These are phyloP conservation scores for Tephrocybe rancida DNA, from an alignment of 768 basidiomycete genomes.

Conservation along the genomic window DNA sequence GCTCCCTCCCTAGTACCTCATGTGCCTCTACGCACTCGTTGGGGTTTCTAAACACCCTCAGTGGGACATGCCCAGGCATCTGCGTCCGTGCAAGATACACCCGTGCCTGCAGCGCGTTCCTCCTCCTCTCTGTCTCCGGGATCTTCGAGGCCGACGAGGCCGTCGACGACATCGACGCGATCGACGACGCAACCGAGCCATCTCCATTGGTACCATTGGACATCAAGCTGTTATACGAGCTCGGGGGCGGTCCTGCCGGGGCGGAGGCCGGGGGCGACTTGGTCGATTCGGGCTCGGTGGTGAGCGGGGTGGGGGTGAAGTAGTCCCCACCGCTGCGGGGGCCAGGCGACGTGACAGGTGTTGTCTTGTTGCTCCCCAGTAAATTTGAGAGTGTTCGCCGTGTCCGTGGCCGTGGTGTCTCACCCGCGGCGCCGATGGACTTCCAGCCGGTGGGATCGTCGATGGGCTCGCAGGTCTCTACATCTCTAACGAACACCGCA, in stretches of 20 bases:
- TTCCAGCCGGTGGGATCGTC: conserved; percentile 68
- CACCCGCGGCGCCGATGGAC: conserved; percentile 29
- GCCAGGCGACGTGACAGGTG: neutral
- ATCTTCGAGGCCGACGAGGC: conserved; percentile 18
- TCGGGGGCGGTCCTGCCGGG: neutral
- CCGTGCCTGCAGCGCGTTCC: conserved; percentile 61
- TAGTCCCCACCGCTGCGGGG: conserved; percentile 13
- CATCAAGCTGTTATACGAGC: neutral
- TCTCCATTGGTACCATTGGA: neutral
- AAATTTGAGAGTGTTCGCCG: conserved; percentile 13
- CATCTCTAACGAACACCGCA: conserved; percentile 85
- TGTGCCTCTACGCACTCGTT: conserved; percentile 68
- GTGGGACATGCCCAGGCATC: conserved; percentile 56
- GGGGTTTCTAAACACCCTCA: conserved; percentile 72
- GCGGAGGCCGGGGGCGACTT: neutral
- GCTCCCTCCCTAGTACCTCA: conserved; percentile 37
- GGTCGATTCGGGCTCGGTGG: conserved; percentile 24
- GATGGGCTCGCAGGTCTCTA: conserved; percentile 45
- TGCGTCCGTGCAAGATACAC: conserved; percentile 62
- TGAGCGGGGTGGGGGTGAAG: conserved; percentile 21
- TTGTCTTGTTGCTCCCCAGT: neutral
- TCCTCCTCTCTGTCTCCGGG: conserved; percentile 57
- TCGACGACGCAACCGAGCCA: conserved; percentile 9
- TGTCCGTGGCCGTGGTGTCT: conserved; percentile 10
- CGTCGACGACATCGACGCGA: conserved; percentile 9